These are phyloP conservation scores for Yamadazyma kitorensis DNA, from an alignment of 805 yeast genomes.

Conservation along the genomic window DNA sequence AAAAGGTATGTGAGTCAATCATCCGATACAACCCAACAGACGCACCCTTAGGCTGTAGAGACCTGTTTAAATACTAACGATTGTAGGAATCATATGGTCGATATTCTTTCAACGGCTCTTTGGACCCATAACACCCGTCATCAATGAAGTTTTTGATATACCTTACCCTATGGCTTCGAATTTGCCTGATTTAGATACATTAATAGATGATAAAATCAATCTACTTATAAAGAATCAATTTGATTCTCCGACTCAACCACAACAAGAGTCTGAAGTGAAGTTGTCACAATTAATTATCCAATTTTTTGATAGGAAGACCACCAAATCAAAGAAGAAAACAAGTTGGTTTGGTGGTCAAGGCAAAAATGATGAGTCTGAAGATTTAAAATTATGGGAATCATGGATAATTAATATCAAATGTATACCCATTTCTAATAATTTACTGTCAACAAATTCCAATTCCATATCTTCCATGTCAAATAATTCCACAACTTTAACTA, in stretches of 20 bases:
- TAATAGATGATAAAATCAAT: slow-evolving; percentile 36
- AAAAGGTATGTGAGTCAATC: slow-evolving; percentile 38
- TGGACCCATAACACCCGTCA: slow-evolving; percentile 58
- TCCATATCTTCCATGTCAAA: slow-evolving; percentile 4
- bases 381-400: slow-evolving; percentile 60
- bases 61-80: slow-evolving; percentile 13
- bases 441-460: not conserved
- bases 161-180: slow-evolving; percentile 54
- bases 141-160: slow-evolving; percentile 54
- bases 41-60: not conserved
- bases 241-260: slow-evolving; percentile 9
- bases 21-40: not conserved
- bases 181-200: slow-evolving; percentile 47
- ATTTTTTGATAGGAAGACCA: slow-evolving; percentile 37
- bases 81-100: slow-evolving; percentile 56
- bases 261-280: slow-evolving; percentile 7
- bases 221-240: slow-evolving; percentile 28
- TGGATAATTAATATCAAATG: slow-evolving; percentile 60
- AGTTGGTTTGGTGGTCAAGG: slow-evolving; percentile 57
- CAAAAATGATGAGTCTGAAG: slow-evolving; percentile 27
- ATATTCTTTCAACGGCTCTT: slow-evolving; percentile 68
- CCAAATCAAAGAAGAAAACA: slow-evolving; percentile 38
- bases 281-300: slow-evolving; percentile 33
- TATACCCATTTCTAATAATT: slow-evolving; percentile 23
- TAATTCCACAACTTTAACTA: slow-evolving; percentile 3